These are phyloP conservation scores for Harrya chromipes DNA, from an alignment of 768 basidiomycete genomes.

Conservation along the genomic window DNA sequence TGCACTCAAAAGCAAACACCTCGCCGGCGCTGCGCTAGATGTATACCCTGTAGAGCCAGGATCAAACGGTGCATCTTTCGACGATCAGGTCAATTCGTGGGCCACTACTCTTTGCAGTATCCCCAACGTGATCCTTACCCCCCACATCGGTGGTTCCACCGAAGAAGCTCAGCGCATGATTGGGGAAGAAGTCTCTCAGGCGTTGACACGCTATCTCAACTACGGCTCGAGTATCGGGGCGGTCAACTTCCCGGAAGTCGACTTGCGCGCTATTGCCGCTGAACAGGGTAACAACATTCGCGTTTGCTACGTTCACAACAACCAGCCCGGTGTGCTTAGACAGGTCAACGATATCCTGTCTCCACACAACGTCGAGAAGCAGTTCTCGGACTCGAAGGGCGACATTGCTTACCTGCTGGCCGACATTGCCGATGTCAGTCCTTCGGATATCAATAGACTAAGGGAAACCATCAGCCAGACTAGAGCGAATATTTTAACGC, in stretches of 20 bases:
- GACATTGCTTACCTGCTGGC: conserved; percentile 95
- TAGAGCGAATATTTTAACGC: conserved; percentile 84
- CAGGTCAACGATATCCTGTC: conserved; percentile 93
- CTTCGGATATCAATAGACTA: conserved; percentile 71
- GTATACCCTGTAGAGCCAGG: conserved; percentile 95
- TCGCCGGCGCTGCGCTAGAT: conserved; percentile 87
- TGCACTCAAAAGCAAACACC: conserved; percentile 78
- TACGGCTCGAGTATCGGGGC: conserved; percentile 88
- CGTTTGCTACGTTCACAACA: conserved; percentile 93
- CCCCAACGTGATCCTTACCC: conserved; percentile 94
- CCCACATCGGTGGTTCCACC: conserved; percentile 98
- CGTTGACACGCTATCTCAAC: conserved; percentile 85
- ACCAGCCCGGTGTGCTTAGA: conserved; percentile 92
- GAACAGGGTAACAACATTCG: conserved; percentile 82
- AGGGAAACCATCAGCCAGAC: conserved; percentile 77
- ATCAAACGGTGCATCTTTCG: conserved; percentile 86
- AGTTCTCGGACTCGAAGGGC: conserved; percentile 96
- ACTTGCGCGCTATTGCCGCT: conserved; percentile 85
- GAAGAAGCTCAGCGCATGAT: conserved; percentile 99
- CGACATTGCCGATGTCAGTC: conserved; percentile 90
- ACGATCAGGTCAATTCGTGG: conserved; percentile 87
- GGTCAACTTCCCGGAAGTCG: conserved; percentile 99
- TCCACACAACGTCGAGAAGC: conserved; percentile 98
- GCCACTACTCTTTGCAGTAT: conserved; percentile 67
- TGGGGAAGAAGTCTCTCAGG: conserved; percentile 87